Base-by-base conservation (phyloP, 2,329 filamentous ascomycete species). In the Biscogniauxia mediterranea region DNA sequence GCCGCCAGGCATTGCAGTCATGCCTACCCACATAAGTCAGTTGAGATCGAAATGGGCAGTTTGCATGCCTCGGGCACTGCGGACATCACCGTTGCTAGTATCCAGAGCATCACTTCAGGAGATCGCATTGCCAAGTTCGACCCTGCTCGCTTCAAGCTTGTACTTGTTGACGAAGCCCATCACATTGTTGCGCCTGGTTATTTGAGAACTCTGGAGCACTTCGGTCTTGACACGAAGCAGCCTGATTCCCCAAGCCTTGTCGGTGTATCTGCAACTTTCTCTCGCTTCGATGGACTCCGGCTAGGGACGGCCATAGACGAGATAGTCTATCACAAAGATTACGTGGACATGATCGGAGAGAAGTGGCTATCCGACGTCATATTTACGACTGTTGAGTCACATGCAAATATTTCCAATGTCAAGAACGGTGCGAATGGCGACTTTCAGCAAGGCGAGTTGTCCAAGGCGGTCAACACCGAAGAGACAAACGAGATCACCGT, bases 131-230 rank as follows among this genome's bases (percentile, higher is more conserved):
- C 76, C 42, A 97, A 97, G 72, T 98, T 94, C 70, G 86, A 96
- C 66, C 90, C 93, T 0, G 76, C 75, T 0, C 80, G 80, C 7
- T 98, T 94, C 81, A 99, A 99, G 76, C 85, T 99, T 0, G 80
- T 99, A 0, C 83, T 99, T 2, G 94, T 99, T 3, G 95, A 99
- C 66, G 95, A 99, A 77, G 95, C 94, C 4, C 95, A 99, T 74
- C 95, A 99, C 75, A 96, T 98, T 57, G 93, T 97, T 52, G 91
- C 95, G 0, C 83, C 86, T 1, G 87, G 88, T 7, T 98, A 98
- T 71, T 81, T 96, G 64, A 83, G 84, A 51, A 83, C 88, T 0
- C 79, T 99, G 54, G 80, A 83, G n/a, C 87, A 98, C 74, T 96
- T 99, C 73, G 86, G 88, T 0, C 82, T 96, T 19, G 69, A 73